Evolutionary conservation across 257 asterid species (phyloP).

Genomic region (Sherardia arvensis): DNA sequence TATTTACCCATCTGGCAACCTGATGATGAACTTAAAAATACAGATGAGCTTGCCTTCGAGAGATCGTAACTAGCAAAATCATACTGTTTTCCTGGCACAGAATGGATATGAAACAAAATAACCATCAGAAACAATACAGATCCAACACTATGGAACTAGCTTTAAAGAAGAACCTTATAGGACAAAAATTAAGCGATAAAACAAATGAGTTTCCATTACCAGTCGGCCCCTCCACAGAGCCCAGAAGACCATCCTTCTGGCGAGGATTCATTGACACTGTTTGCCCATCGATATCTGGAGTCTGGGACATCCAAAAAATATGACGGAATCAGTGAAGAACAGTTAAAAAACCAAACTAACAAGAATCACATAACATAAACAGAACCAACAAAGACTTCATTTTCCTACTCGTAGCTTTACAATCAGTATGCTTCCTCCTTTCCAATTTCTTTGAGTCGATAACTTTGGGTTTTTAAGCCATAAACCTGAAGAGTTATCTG

Average conservation of each 20-base stretch:
- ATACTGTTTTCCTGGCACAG: neutral
- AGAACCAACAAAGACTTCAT: neutral
- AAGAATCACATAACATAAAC: neutral
- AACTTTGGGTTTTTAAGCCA: neutral
- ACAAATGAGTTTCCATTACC: neutral
- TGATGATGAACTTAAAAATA: neutral
- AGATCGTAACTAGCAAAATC: neutral
- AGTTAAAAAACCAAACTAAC: neutral
- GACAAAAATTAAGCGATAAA: neutral
- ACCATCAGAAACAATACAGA: neutral
- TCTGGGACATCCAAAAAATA: neutral
- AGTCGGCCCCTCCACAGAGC: neutral
- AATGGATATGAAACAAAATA: neutral
- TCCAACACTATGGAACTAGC: neutral
- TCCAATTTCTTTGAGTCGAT: neutral
- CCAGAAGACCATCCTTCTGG: neutral
- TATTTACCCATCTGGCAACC: neutral
- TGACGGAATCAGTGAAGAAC: neutral
- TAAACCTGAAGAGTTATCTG: no score
- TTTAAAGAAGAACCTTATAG: neutral
- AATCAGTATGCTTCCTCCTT: no score
- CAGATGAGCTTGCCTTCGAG: neutral
- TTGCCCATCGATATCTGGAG: neutral
- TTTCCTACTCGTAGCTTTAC: neutral
- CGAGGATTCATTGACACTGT: neutral